A percentile compares a stretch with the other conserved stretches of the same genome.
Evolutionary conservation across 169 alveolate species (phyloP).

Genomic region (Plasmodium yoelii): DNA sequence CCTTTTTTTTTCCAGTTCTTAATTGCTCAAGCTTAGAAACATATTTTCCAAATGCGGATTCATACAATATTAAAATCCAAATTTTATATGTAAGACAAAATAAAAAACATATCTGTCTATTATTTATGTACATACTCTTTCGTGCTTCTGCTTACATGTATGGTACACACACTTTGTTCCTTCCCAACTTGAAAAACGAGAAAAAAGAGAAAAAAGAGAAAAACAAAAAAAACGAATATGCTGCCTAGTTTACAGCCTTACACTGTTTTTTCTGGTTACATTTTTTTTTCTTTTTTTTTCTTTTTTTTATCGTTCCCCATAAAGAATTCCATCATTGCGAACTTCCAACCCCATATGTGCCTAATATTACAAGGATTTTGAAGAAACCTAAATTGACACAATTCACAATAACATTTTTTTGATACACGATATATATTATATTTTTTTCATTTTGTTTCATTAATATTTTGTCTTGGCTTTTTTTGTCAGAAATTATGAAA

Average conservation of each 20-base stretch:
- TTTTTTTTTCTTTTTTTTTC: not conserved
- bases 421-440: too few relatives aligned
- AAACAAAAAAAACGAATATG: too few relatives aligned
- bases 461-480: too few relatives aligned
- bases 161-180: not conserved
- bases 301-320: constrained; percentile 12
- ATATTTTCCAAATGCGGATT: constrained; percentile 37
- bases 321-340: constrained; percentile 67
- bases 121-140: not conserved
- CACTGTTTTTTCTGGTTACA: not conserved
- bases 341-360: constrained; percentile 58
- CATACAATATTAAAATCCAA: constrained; percentile 33
- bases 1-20: constrained; percentile 19
- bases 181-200: too few relatives aligned
- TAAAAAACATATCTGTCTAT: not conserved
- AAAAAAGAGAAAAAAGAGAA: too few relatives aligned
- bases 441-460: too few relatives aligned
- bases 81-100: constrained; percentile 26
- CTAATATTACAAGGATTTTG: constrained; percentile 15
- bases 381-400: too few relatives aligned
- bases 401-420: too few relatives aligned
- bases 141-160: not conserved
- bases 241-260: not conserved
- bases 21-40: constrained; percentile 52
- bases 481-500: too few relatives aligned